These are phyloP conservation scores for Starmera pachycereana DNA, from an alignment of 805 yeast genomes.

Conservation along the genomic window DNA sequence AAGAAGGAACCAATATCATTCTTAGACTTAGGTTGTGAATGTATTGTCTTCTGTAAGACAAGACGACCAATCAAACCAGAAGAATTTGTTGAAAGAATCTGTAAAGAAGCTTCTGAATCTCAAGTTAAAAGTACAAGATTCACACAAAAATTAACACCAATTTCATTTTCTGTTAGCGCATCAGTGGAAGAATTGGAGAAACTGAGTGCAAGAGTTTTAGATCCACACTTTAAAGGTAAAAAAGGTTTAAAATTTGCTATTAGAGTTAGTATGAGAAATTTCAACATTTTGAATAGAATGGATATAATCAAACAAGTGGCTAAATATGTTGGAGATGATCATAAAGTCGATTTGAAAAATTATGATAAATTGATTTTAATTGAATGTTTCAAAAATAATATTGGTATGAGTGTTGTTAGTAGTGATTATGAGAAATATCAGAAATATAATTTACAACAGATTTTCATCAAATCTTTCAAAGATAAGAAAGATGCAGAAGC, in stretches of 20 bases:
- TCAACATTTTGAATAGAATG: conserved; percentile 58
- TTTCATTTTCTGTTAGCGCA: conserved; percentile 66
- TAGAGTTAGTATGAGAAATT: conserved; percentile 69
- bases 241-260: conserved; percentile 55
- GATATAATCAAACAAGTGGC: conserved; percentile 72
- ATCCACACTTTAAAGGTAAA: conserved; percentile 54
- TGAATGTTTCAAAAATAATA: conserved; percentile 79
- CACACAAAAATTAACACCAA: conserved; percentile 73
- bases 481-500: conserved; percentile 27
- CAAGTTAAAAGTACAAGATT: conserved; percentile 54
- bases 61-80: conserved; percentile 75
- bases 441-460: conserved; percentile 75
- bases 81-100: conserved; percentile 49
- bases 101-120: conserved; percentile 46
- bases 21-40: conserved; percentile 64
- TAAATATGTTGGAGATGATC: conserved; percentile 59
- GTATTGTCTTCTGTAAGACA: conserved; percentile 77
- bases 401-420: conserved; percentile 80
- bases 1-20: conserved; percentile 43
- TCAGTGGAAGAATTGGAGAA: conserved; percentile 55
- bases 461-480: conserved; percentile 25
- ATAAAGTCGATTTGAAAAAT: conserved; percentile 68
- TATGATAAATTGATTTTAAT: conserved; percentile 73
- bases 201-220: conserved; percentile 48
- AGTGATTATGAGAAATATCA: conserved; percentile 44